These are phyloP conservation scores for Trichoderma orchidacearum DNA, from an alignment of 495 filamentous ascomycete genomes.

Conservation along the genomic window DNA sequence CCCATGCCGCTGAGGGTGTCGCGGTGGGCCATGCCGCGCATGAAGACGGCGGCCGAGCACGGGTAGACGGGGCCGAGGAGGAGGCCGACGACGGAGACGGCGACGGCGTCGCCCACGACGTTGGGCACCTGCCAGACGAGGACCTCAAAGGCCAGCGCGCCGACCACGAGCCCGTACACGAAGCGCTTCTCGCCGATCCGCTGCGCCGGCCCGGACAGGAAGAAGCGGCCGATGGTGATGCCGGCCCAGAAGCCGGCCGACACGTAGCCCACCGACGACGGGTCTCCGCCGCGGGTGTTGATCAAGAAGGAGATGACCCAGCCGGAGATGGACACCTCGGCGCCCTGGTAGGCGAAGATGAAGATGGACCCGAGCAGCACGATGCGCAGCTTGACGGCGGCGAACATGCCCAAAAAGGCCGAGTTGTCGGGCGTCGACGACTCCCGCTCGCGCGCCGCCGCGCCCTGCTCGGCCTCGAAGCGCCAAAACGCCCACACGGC, in stretches of 20 bases:
- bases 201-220: slow-evolving; percentile 48
- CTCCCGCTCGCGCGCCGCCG: slow-evolving; percentile 9
- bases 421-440: neutral
- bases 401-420: slow-evolving; percentile 16
- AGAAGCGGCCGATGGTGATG: slow-evolving; percentile 60
- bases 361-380: slow-evolving; percentile 61
- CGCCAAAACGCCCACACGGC: slow-evolving; percentile 46
- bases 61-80: slow-evolving; percentile 70
- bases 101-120: slow-evolving; percentile 55
- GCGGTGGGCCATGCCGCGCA: slow-evolving; percentile 41
- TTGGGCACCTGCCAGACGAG: slow-evolving; percentile 66
- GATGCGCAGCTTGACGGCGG: slow-evolving; percentile 38
- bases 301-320: slow-evolving; percentile 78
- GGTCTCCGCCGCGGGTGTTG: slow-evolving; percentile 49
- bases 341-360: slow-evolving; percentile 72
- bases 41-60: slow-evolving; percentile 54
- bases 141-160: slow-evolving; percentile 52
- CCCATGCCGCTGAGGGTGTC: slow-evolving; percentile 55
- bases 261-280: slow-evolving; percentile 60
- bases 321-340: slow-evolving; percentile 63
- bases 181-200: slow-evolving; percentile 53
- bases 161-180: slow-evolving; percentile 44
- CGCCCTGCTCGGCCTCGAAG: slow-evolving; percentile 31
- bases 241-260: slow-evolving; percentile 76
- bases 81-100: slow-evolving; percentile 58